phyloP scores from a whole-genome alignment of 2,329 filamentous ascomycete species.

The Ramularia collo-cygni region DNA sequence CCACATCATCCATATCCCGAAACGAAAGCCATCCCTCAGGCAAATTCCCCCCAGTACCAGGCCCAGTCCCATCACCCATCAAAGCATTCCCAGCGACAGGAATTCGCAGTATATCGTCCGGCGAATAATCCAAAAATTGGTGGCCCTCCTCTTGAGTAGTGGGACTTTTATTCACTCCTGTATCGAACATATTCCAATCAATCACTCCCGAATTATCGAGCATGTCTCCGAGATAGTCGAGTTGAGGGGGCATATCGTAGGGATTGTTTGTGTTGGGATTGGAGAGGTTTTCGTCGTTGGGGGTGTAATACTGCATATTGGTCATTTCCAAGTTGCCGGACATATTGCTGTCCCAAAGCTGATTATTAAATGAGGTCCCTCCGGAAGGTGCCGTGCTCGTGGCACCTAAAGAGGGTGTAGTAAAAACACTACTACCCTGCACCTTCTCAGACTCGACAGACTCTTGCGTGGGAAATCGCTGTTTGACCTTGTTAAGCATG shows the following conservation, averaged over 20 bases:
- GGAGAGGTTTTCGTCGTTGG: too few species aligned
- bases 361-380: too few species aligned
- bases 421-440: conserved; percentile 1
- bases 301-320: too few species aligned
- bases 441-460: conserved; percentile 2
- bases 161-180: conserved; percentile 6
- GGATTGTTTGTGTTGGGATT: too few species aligned
- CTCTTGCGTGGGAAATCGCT: conserved; percentile 11
- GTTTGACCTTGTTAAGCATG: conserved; percentile 28
- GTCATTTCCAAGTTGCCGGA: too few species aligned
- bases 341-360: too few species aligned
- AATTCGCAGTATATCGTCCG: not conserved
- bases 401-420: too few species aligned
- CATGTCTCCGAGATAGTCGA: conserved; percentile 22
- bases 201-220: conserved; percentile 23
- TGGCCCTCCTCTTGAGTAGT: too few species aligned
- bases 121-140: too few species aligned
- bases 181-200: conserved; percentile 28
- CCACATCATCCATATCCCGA: conserved; percentile 13
- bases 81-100: conserved; percentile 10
- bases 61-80: conserved; percentile 11
- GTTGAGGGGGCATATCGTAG: too few species aligned
- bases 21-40: conserved; percentile 6
- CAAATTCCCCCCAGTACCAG: conserved; percentile 7
- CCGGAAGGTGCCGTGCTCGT: too few species aligned